These are phyloP conservation scores for Neofusicoccum umdonicola DNA, from an alignment of 2,329 filamentous ascomycete species.

Conservation along the genomic window DNA sequence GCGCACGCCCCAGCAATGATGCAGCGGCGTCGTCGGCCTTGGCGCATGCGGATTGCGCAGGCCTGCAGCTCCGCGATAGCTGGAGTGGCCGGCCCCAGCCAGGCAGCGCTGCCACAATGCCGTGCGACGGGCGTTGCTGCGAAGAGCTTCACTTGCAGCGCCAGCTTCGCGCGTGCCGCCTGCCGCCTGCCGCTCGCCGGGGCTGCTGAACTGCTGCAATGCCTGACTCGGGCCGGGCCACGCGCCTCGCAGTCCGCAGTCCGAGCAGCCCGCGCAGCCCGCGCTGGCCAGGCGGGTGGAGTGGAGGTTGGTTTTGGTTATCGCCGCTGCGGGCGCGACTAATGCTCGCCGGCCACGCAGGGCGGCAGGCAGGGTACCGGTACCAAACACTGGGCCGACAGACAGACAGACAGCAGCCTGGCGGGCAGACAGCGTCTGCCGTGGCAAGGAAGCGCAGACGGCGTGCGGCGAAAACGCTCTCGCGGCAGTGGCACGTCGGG, in stretches of 20 bases:
- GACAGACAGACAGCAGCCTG: background rate
- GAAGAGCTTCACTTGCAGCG: background rate
- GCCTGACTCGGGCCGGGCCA: conserved; percentile 5
- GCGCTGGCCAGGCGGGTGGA: background rate
- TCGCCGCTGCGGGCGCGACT: background rate
- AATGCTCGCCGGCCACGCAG: background rate
- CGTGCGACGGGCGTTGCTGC: background rate
- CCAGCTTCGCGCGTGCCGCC: background rate
- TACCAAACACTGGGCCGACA: background rate
- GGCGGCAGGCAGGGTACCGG: background rate
- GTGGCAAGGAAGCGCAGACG: background rate
- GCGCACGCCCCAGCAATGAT: conserved; percentile 14
- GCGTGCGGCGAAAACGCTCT: conserved; percentile 7
- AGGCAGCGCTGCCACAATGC: background rate
- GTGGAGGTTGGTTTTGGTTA: background rate
- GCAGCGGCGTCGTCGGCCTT: conserved; percentile 12
- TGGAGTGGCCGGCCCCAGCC: background rate
- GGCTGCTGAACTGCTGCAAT: background rate
- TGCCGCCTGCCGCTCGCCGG: background rate
- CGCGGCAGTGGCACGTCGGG: conserved; percentile 11
- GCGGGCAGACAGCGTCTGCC: background rate
- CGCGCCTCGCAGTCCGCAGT: background rate
- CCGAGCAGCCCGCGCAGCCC: background rate
- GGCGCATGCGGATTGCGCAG: conserved; percentile 11
- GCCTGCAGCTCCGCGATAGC: background rate